Conservation (phyloP, 768 basidiomycete genomes). For the Pleurotus platypus region DNA sequence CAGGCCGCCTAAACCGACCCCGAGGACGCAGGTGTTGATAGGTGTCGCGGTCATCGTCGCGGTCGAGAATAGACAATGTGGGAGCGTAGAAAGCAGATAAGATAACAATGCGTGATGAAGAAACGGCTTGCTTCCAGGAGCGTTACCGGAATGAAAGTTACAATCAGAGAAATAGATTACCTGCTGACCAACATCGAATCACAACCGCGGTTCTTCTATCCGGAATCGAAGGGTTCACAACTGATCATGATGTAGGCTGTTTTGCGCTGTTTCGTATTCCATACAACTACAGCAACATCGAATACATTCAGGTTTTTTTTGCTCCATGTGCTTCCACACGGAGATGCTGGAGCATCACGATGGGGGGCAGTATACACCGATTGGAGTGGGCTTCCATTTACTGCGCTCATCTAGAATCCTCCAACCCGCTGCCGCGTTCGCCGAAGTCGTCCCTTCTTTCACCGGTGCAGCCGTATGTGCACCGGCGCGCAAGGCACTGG, state of each 20-base stretch:
- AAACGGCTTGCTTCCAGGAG: too few relatives aligned
- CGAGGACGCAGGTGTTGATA: constrained; percentile 69
- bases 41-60: constrained; percentile 22
- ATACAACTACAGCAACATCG: too few relatives aligned
- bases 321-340: neutral
- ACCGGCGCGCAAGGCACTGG: neutral
- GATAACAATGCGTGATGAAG: too few relatives aligned
- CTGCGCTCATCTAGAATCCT: constrained; percentile 34
- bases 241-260: too few relatives aligned
- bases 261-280: too few relatives aligned
- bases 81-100: too few relatives aligned
- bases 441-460: neutral
- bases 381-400: constrained; percentile 64
- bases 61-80: too few relatives aligned
- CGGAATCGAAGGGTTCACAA: too few relatives aligned
- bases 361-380: constrained; percentile 46
- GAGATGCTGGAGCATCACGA: neutral
- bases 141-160: too few relatives aligned
- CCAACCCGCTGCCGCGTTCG: constrained; percentile 45
- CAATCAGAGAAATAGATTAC: too few relatives aligned
- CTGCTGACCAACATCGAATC: too few relatives aligned
- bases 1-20: constrained; percentile 71
- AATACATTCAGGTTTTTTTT: neutral
- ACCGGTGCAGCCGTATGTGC: neutral
- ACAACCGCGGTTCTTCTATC: too few relatives aligned